phyloP scores from a whole-genome alignment of 345 rosid genomes.

The Hirschfeldia incana region DNA sequence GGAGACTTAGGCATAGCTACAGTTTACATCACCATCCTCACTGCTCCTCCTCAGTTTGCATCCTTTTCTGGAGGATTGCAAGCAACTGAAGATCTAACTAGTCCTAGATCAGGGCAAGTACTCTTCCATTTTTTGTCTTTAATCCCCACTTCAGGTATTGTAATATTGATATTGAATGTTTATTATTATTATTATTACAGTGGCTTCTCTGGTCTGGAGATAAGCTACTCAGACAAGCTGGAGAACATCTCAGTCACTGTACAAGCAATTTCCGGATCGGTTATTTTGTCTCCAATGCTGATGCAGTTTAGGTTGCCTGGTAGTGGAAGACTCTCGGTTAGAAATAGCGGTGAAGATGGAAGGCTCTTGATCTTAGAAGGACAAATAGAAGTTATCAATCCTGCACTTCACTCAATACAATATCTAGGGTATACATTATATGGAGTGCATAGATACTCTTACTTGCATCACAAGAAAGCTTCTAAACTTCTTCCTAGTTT shows the following conservation, averaged over 20 bases:
- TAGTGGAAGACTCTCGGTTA: slow-evolving; percentile 50
- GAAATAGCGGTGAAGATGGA: slow-evolving; percentile 44
- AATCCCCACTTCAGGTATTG: neutral
- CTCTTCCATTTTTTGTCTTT: neutral
- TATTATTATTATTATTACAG: slow-evolving; percentile 39
- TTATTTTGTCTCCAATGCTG: slow-evolving; percentile 59
- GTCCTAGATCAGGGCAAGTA: slow-evolving; percentile 71
- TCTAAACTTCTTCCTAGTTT: neutral
- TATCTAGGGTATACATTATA: slow-evolving; percentile 77
- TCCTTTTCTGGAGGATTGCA: slow-evolving; percentile 61
- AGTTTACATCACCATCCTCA: slow-evolving; percentile 59
- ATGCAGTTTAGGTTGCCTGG: slow-evolving; percentile 70
- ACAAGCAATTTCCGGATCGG: slow-evolving; percentile 56
- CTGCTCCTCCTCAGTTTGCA: slow-evolving; percentile 81
- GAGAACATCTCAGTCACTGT: slow-evolving; percentile 75
- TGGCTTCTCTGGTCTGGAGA: slow-evolving; percentile 68
- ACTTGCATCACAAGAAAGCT: neutral
- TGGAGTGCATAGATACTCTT: neutral
- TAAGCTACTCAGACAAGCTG: slow-evolving; percentile 60
- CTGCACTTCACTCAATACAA: slow-evolving; percentile 69
- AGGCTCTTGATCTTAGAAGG: slow-evolving; percentile 64
- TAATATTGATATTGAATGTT: slow-evolving; percentile 24
- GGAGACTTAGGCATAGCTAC: slow-evolving; percentile 63
- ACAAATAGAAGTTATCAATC: slow-evolving; percentile 58
- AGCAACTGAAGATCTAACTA: slow-evolving; percentile 75